Evolutionary conservation across 495 filamentous ascomycete genomes (phyloP).

Genomic region (Friedmanniomyces simplex): DNA sequence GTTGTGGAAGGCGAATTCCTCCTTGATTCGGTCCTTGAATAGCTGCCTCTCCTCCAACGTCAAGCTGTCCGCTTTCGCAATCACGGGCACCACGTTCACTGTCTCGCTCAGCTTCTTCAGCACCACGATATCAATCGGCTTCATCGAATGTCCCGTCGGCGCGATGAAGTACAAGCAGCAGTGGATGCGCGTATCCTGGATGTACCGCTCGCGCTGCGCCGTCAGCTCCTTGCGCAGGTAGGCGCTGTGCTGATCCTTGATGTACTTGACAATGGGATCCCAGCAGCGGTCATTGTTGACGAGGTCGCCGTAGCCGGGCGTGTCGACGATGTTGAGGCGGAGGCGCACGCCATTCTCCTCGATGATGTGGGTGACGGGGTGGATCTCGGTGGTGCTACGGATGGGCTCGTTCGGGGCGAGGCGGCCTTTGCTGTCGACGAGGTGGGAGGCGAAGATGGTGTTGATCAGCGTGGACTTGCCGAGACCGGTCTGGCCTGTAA

Average conservation of each 20-base stretch:
- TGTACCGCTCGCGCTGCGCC: conserved; percentile 98
- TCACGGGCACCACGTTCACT: conserved; percentile 97
- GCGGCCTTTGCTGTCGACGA: conserved; percentile 97
- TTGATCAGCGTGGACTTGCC: conserved; percentile 99
- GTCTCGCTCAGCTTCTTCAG: conserved; percentile 98
- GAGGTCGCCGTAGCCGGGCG: conserved; percentile 69
- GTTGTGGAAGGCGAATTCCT: conserved; percentile 99
- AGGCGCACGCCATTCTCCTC: conserved; percentile 88
- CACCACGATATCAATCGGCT: conserved; percentile 99
- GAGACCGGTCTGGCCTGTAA: conserved; percentile 86
- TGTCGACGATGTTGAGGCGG: conserved; percentile 70
- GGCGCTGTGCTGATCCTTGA: conserved; percentile 99
- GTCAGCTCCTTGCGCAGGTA: conserved; percentile 99
- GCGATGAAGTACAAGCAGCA: conserved; percentile 99
- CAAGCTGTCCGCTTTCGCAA: conserved; percentile 94
- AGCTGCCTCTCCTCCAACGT: conserved; percentile 89
- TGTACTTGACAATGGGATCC: conserved; percentile 99
- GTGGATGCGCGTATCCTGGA: conserved; percentile 97
- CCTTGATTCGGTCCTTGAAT: conserved; percentile 98
- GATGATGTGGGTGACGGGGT: conserved; percentile 94
- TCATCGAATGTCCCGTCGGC: conserved; percentile 90
- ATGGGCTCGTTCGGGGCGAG: conserved; percentile 83
- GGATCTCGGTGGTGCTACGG: conserved; percentile 94
- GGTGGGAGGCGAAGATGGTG: conserved; percentile 99
- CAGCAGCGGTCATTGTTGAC: conserved; percentile 79